phyloP scores from a whole-genome alignment of 2,329 filamentous ascomycete genomes.

The Xylariaceae sp. region DNA sequence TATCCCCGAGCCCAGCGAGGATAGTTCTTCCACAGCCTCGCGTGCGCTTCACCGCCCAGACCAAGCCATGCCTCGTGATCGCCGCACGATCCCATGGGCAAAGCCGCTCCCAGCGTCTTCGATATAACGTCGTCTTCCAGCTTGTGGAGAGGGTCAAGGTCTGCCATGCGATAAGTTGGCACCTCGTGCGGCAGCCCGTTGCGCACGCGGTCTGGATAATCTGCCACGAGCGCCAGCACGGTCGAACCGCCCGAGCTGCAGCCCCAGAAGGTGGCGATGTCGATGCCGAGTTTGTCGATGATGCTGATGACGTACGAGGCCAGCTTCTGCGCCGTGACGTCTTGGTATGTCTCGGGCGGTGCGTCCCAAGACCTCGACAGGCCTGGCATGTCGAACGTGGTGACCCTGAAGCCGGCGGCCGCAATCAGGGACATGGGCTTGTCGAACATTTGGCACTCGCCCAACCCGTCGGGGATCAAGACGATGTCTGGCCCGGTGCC shows the following conservation, averaged over 20 bases:
- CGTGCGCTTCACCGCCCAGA: slow-evolving; percentile 10
- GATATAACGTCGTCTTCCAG: slow-evolving; percentile 14
- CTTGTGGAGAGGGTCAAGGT: slow-evolving; percentile 6
- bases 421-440: slow-evolving; percentile 11
- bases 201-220: slow-evolving; percentile 15
- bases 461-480: slow-evolving; percentile 15
- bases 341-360: slow-evolving; percentile 10
- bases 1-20: slow-evolving; percentile 16
- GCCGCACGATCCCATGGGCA: slow-evolving; percentile 3
- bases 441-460: slow-evolving; percentile 17
- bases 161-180: slow-evolving; percentile 7
- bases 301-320: slow-evolving; percentile 16
- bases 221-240: slow-evolving; percentile 10
- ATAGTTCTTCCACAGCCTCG: slow-evolving; percentile 16
- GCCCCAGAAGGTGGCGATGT: slow-evolving; percentile 16
- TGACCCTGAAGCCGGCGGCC: slow-evolving; percentile 13
- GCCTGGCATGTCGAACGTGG: slow-evolving; percentile 18
- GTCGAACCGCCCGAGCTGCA: slow-evolving; percentile 16
- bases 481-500: slow-evolving; percentile 16
- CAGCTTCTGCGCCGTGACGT: slow-evolving; percentile 14
- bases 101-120: not conserved
- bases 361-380: slow-evolving; percentile 14
- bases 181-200: slow-evolving; percentile 15
- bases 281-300: slow-evolving; percentile 13
- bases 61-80: slow-evolving; percentile 11